Evolutionary conservation across 495 filamentous ascomycete genomes (phyloP).

Genomic region (Cladorrhinum samala): DNA sequence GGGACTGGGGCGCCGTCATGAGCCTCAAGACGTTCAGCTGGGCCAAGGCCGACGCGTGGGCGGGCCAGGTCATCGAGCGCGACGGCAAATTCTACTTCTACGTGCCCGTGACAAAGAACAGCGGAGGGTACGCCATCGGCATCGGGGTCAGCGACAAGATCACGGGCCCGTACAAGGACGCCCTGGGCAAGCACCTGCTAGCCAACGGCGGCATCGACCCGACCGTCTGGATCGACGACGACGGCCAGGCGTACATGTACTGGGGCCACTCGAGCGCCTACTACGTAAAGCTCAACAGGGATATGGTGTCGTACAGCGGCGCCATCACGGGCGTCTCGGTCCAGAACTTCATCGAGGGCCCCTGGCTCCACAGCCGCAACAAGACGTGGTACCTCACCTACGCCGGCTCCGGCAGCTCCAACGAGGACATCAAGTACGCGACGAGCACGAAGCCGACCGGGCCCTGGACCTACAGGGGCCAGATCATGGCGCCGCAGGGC

Average conservation of each 20-base stretch:
- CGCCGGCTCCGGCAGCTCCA: constrained; percentile 23
- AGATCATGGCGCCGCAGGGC: constrained; percentile 24
- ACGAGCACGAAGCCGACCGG: constrained; percentile 23
- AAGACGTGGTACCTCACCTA: constrained; percentile 28
- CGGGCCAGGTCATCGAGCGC: constrained; percentile 23
- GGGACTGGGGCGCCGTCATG: constrained; percentile 17
- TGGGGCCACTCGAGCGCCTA: constrained; percentile 15
- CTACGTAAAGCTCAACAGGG: constrained; percentile 29
- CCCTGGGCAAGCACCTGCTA: constrained; percentile 21
- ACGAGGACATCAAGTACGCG: constrained; percentile 28
- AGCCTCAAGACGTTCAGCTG: constrained; percentile 12
- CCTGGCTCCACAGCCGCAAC: constrained; percentile 30
- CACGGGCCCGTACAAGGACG: constrained; percentile 27
- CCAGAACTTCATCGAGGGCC: constrained; percentile 25
- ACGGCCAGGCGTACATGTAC: constrained; percentile 19
- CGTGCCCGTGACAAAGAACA: constrained; percentile 18
- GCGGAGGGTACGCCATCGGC: constrained; percentile 23
- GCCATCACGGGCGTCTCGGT: constrained; percentile 12
- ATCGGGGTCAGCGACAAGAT: constrained; percentile 25
- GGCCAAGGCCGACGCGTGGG: constrained; percentile 14
- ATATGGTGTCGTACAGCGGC: constrained; percentile 30
- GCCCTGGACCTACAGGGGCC: constrained; percentile 27
- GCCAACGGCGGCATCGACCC: constrained; percentile 27
- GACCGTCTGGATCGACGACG: constrained; percentile 14
- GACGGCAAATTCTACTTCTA: constrained; percentile 32